Evolutionary conservation across 2,329 filamentous ascomycete genomes (phyloP).

Genomic region (Pseudogymnoascus sp.): DNA sequence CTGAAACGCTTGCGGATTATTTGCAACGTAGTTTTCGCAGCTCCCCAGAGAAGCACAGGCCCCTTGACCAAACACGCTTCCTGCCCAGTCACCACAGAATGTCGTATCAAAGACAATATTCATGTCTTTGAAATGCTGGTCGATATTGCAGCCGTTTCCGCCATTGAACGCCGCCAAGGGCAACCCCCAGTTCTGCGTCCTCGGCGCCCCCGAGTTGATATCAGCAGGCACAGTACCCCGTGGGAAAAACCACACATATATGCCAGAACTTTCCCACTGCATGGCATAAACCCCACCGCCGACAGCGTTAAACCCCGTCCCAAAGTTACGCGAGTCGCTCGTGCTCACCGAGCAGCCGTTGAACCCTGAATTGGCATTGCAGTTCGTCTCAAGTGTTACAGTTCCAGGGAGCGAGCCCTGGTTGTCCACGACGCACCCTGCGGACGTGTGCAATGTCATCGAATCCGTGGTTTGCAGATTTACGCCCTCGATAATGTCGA

Average conservation of each 20-base stretch:
- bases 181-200: slow-evolving; percentile 59
- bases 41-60: slow-evolving; percentile 52
- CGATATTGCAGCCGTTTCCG: slow-evolving; percentile 54
- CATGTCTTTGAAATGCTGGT: slow-evolving; percentile 58
- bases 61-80: slow-evolving; percentile 33
- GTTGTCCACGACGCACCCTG: slow-evolving; percentile 37
- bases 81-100: slow-evolving; percentile 73
- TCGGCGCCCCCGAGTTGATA: slow-evolving; percentile 47
- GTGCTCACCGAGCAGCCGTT: slow-evolving; percentile 29
- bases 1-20: slow-evolving; percentile 61
- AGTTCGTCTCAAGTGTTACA: slow-evolving; percentile 33
- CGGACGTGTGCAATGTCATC: slow-evolving; percentile 53
- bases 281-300: slow-evolving; percentile 64
- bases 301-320: slow-evolving; percentile 57
- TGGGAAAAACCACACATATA: slow-evolving; percentile 72
- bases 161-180: slow-evolving; percentile 63
- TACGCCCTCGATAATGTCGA: slow-evolving; percentile 65
- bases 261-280: slow-evolving; percentile 59
- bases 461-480: slow-evolving; percentile 52
- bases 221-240: slow-evolving; percentile 58
- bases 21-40: slow-evolving; percentile 65
- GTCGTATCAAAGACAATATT: slow-evolving; percentile 66
- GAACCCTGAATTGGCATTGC: slow-evolving; percentile 41
- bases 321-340: slow-evolving; percentile 43
- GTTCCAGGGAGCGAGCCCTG: slow-evolving; percentile 36